Conservation (phyloP, 306 rosid genomes). For the Lablab purpureus region DNA sequence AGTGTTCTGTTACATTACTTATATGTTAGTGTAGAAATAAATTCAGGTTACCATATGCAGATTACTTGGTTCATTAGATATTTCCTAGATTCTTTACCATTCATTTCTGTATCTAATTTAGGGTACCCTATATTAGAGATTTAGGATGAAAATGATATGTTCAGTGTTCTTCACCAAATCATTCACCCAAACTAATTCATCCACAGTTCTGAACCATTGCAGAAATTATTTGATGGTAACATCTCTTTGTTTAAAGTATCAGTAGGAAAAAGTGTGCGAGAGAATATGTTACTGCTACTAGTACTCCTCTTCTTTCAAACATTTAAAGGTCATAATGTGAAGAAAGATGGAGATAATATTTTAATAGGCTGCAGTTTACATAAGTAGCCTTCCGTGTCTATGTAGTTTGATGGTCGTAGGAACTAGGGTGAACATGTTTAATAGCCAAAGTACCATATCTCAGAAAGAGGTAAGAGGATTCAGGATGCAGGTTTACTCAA, state of each 20-base stretch:
- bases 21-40: not conserved
- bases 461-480: slow-evolving; percentile 8
- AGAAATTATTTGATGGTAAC: slow-evolving; percentile 11
- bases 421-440: slow-evolving; percentile 10
- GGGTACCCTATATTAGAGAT: not conserved
- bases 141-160: not conserved
- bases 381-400: not conserved
- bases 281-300: no score
- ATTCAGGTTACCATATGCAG: not conserved
- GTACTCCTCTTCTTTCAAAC: not conserved
- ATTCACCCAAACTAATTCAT: not conserved
- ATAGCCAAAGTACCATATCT: slow-evolving; percentile 4
- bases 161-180: not conserved
- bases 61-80: not conserved
- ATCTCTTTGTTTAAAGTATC: not conserved
- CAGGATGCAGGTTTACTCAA: slow-evolving; percentile 2
- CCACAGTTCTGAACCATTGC: slow-evolving; percentile 3
- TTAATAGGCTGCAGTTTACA: not conserved
- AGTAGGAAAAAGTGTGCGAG: not conserved
- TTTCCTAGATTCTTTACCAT: not conserved
- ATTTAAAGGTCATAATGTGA: slow-evolving; percentile 2
- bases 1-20: not conserved
- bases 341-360: slow-evolving; percentile 25
- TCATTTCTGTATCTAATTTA: not conserved
- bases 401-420: not conserved